phyloP scores from a whole-genome alignment of 2,329 filamentous ascomycete genomes.

The Cladosporium colombiae region DNA sequence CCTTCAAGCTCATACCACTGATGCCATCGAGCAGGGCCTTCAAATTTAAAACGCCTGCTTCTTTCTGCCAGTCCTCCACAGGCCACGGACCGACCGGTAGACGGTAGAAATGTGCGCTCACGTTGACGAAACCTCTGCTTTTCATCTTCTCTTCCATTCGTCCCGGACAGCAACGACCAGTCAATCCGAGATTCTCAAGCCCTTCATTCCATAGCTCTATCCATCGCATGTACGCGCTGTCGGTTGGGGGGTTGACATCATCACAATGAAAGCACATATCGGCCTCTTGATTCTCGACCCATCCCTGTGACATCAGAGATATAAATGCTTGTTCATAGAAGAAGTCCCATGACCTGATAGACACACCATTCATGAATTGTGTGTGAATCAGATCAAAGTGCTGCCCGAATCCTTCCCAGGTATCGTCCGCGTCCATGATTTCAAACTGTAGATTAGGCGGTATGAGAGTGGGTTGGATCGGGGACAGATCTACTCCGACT shows the following conservation, averaged over 20 bases:
- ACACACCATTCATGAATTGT: constrained; percentile 31
- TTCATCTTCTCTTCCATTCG: constrained; percentile 39
- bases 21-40: constrained; percentile 31
- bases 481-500: constrained; percentile 30
- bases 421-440: constrained; percentile 29
- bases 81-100: constrained; percentile 36
- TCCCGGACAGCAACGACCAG: constrained; percentile 29
- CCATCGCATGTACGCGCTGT: constrained; percentile 28
- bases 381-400: constrained; percentile 35
- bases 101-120: constrained; percentile 32
- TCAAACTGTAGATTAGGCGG: constrained; percentile 31
- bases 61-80: constrained; percentile 28
- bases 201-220: constrained; percentile 29
- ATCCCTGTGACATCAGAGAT: constrained; percentile 37
- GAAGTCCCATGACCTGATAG: constrained; percentile 30
- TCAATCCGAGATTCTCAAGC: constrained; percentile 27
- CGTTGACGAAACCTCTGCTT: constrained; percentile 38
- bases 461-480: constrained; percentile 32
- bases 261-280: constrained; percentile 29
- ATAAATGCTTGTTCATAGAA: constrained; percentile 32
- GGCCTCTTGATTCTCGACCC: constrained; percentile 44
- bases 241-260: constrained; percentile 36
- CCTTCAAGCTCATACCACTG: constrained; percentile 30
- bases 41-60: constrained; percentile 30
- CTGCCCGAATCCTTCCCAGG: constrained; percentile 26